These are phyloP conservation scores for Trichaptum fuscoviolaceum DNA, from an alignment of 768 basidiomycete species.

Conservation along the genomic window DNA sequence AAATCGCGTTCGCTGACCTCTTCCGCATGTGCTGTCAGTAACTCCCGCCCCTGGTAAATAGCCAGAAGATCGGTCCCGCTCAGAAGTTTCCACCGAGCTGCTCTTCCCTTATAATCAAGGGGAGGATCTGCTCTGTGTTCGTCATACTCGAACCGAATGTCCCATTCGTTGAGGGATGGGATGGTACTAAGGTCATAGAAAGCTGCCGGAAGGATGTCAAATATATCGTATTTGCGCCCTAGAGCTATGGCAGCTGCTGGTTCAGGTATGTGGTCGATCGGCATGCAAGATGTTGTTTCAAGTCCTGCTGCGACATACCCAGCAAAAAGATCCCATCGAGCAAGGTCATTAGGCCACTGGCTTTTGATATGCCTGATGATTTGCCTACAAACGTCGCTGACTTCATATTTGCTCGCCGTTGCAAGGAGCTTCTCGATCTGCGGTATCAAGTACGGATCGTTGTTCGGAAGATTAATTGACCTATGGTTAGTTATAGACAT, in stretches of 20 bases:
- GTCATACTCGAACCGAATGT: neutral
- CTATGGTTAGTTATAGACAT: too few relatives aligned
- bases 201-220: slow-evolving; percentile 10
- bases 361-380: slow-evolving; percentile 10
- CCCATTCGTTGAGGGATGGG: slow-evolving; percentile 5
- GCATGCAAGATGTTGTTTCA: neutral
- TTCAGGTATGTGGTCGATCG: neutral
- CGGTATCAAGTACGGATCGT: slow-evolving; percentile 2
- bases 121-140: neutral
- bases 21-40: neutral
- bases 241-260: neutral
- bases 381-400: slow-evolving; percentile 6
- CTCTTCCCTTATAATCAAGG: neutral
- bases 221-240: neutral
- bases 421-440: slow-evolving; percentile 8
- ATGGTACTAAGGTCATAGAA: slow-evolving; percentile 7
- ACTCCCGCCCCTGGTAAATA: neutral
- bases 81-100: neutral
- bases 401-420: slow-evolving; percentile 13
- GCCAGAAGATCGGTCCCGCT: neutral
- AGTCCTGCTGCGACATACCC: neutral
- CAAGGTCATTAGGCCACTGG: slow-evolving; percentile 11
- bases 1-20: neutral
- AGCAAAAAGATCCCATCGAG: slow-evolving; percentile 3
- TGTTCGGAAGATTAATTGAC: too few relatives aligned